These are phyloP conservation scores for Cladorrhinum samala DNA, from an alignment of 495 filamentous ascomycete species.

Conservation along the genomic window DNA sequence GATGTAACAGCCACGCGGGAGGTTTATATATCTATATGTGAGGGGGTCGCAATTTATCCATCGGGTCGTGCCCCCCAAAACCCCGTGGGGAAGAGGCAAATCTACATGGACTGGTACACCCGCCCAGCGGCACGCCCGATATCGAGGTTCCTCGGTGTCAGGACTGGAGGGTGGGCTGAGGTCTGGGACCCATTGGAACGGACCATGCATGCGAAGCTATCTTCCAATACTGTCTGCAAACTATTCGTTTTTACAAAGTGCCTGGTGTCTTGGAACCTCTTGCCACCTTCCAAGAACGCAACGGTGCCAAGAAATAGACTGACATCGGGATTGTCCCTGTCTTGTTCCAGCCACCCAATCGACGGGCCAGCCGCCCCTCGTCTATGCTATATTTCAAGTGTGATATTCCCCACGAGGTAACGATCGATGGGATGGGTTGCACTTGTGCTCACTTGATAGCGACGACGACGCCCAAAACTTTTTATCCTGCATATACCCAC, in stretches of 20 bases:
- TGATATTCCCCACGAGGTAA: too few relatives aligned
- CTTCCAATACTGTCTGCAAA: background rate
- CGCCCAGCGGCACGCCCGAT: background rate
- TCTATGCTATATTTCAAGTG: background rate
- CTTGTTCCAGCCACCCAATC: background rate
- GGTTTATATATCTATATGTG: background rate
- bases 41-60: background rate
- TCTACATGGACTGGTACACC: too few relatives aligned
- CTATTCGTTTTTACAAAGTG: constrained; percentile 15
- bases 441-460: too few relatives aligned
- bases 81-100: background rate
- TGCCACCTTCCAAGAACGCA: constrained; percentile 20
- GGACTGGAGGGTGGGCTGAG: background rate
- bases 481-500: too few relatives aligned
- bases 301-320: constrained; percentile 19
- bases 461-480: too few relatives aligned
- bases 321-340: constrained; percentile 3
- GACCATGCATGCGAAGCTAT: constrained; percentile 1
- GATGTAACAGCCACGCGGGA: background rate
- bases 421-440: too few relatives aligned
- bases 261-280: constrained; percentile 8
- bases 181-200: too few relatives aligned
- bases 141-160: background rate
- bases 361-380: background rate
- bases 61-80: too few relatives aligned